Evolutionary conservation across 768 basidiomycete species (phyloP), one percentile per base, ranked within the genome.

Genomic region (Serendipita vermifera): DNA sequence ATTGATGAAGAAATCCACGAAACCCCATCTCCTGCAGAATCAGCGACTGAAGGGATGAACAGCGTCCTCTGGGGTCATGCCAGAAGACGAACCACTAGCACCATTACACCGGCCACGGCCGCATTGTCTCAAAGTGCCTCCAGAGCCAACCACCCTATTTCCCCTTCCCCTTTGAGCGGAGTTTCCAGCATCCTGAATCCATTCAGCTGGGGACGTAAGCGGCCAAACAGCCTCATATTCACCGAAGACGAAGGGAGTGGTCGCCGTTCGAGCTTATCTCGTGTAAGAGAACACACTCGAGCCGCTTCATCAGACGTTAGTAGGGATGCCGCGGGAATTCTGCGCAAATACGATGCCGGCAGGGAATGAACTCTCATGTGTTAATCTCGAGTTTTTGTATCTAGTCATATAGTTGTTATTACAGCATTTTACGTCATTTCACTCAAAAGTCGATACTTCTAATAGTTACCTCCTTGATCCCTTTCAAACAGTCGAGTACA

Each of bases 11-110:
- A 24, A 5, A 55, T 17, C 20, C 33, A 32, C 55, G 54, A 22
- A 33, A 63, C 63, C 7, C 78, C 82, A 2, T 81, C 81, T 1
- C 79, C 82, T 0, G 76, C 79, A 43, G 83, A 74, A 40, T 80
- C 80, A 0, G 71, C 79, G 5, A 74, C 79, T 13, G 82, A 84
- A 22, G 83, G 79, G 7, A 74, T 85, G 70, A 67, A 74, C 2
- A 77, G 64, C 43, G 69, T 70, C 57, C 64, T 65, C 56, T 65
- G 66, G 22, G 62, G 27, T 29, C 62, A 46, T 27, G 71, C 70
- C 59, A 73, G 84, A 54, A 71, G 78, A 55, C 71, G 82, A 58
- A 80, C 82, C 36, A 71, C 75, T 22, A 55, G 54, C 2, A 55
- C 57, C 5, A 57, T 55, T 20, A 38, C 57, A 11, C 38, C 53